These are phyloP conservation scores for Talaromyces islandicus DNA, from an alignment of 2,329 filamentous ascomycete species.

Conservation along the genomic window DNA sequence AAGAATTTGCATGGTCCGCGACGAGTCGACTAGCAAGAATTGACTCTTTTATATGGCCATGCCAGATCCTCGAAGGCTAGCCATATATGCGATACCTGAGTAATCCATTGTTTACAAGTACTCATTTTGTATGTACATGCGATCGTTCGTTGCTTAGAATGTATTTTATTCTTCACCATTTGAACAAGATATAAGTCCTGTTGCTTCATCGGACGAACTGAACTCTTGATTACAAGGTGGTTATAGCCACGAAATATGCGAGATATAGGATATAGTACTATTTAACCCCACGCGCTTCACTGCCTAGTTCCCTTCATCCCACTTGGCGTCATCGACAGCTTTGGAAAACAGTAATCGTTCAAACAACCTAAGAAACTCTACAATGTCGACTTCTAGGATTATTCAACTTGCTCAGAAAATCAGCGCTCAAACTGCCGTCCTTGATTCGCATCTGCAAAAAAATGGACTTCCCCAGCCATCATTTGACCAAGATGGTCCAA, in stretches of 20 bases:
- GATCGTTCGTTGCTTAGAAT: too few species aligned
- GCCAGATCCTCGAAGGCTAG: too few species aligned
- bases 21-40: neutral
- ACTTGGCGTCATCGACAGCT: neutral
- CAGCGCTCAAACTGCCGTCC: constrained; percentile 6
- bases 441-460: constrained; percentile 4
- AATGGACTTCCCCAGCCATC: constrained; percentile 8
- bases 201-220: neutral
- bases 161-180: too few species aligned
- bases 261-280: too few species aligned
- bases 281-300: too few species aligned
- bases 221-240: neutral
- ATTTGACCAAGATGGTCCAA: constrained; percentile 6
- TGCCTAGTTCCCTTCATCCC: neutral
- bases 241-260: too few species aligned
- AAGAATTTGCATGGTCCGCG: neutral
- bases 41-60: neutral
- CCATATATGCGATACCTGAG: too few species aligned
- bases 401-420: constrained; percentile 8
- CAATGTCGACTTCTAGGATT: constrained; percentile 10
- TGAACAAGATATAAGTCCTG: too few species aligned
- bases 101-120: too few species aligned
- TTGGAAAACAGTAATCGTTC: neutral
- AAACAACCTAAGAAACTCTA: neutral
- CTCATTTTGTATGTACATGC: too few species aligned